phyloP scores from a whole-genome alignment of 2,329 filamentous ascomycete genomes.

The Colletotrichum higginsianum region DNA sequence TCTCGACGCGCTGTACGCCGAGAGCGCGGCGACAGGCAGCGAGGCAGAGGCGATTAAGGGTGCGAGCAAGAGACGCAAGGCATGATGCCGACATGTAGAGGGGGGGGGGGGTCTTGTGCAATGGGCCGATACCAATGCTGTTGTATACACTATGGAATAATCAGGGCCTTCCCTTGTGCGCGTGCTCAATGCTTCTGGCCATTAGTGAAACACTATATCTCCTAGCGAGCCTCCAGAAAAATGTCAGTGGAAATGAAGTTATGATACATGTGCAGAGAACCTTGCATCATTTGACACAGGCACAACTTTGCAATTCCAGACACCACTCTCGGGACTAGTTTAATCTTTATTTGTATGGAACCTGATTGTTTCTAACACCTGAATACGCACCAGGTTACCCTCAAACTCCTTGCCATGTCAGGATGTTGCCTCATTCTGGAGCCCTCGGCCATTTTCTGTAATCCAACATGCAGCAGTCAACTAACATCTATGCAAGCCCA shows the following conservation, averaged over 20 bases:
- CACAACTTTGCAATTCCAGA: not conserved
- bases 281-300: not conserved
- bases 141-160: slow-evolving; percentile 1
- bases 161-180: not conserved
- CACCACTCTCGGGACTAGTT: not conserved
- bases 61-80: slow-evolving; percentile 64
- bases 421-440: slow-evolving; percentile 8
- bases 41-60: slow-evolving; percentile 57
- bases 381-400: not conserved
- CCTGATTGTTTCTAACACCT: slow-evolving; percentile 5
- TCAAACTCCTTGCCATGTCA: slow-evolving; percentile 31
- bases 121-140: not conserved
- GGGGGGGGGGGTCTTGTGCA: not conserved
- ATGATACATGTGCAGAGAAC: not conserved
- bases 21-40: slow-evolving; percentile 49
- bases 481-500: too few species aligned
- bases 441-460: not conserved
- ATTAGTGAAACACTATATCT: not conserved
- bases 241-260: too few species aligned
- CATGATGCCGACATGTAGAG: slow-evolving; percentile 44
- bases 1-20: slow-evolving; percentile 61
- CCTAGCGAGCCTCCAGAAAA: too few species aligned
- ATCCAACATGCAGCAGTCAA: not conserved
- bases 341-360: not conserved
- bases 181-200: not conserved